Evolutionary conservation across 2,329 filamentous ascomycete genomes (phyloP), one percentile per base, ranked within the genome.

Genomic region (Sporothrix curviconia): DNA sequence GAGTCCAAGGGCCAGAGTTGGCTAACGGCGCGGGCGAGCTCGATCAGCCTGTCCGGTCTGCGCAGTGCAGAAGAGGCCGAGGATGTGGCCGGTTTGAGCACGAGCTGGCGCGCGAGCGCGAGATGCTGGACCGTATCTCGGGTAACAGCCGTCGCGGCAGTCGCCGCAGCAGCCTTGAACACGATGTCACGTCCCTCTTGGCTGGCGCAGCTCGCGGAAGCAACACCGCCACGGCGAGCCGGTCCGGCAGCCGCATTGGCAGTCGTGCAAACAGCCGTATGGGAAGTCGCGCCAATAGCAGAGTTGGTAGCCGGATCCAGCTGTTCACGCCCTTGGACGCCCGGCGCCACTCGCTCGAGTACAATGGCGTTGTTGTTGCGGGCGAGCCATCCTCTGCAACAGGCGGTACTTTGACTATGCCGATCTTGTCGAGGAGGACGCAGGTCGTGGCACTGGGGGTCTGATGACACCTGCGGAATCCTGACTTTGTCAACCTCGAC

Each of bases 1-100:
- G 85, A 88, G 66, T 84, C 75, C 65, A 87, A 87, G 69, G 85
- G 85, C 14, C 84, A 88, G 69, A 73, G 79, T 14, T 89, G 85
- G 85, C 77, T 89, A 19, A 74, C 81, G n/a, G 82, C 83, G 24
- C 77, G 83, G 47, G 81, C 80, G 56, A 85, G 82, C 66, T 85
- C 83, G 1, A 87, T 83, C 8, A 85, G 79, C 65, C 74, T 87
- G 17, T 71, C 77, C 0, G 80, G 75, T 24, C 69, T 78, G 66
- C 73, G 71, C 7, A 77, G 81, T 34, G 72, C 73, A 3, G 80
- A 81, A 4, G 79, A 82, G 39, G 78, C 79, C 59, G 52, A 59
- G 11, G 37, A 42, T 19, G 59, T 46, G 5, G 63, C 65, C 17
- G 76, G 11, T 74, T 79, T 59, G 77, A 82, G 64, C 70, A 72